Evolutionary conservation across 2,329 filamentous ascomycete species (phyloP), one percentile per base, ranked within the genome.

Genomic region (Aotearoamyces nothofagi): DNA sequence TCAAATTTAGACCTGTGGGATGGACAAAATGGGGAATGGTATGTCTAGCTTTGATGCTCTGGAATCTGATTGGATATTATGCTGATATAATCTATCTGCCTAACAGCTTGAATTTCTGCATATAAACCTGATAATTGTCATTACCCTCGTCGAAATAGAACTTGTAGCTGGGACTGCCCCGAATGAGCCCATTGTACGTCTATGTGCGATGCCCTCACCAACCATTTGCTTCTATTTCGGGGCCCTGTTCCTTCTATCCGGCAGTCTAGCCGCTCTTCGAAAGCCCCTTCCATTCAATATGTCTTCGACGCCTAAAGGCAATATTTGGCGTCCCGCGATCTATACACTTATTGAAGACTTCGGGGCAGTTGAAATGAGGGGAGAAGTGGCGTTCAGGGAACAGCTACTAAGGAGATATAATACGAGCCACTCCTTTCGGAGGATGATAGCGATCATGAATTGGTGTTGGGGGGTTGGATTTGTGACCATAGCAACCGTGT

Each of bases 381-480:
- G 42, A 25, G 40, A 40, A 22, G 30, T 44, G 3, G 30, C 34
- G 17, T 44, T 39, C 34, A 34, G 42, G 24, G 29, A 33, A 14
- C 35, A 42, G 9, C 26, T 41, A 7, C 39, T 40, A 31, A 41
- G 33, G 26, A 35, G 42, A 38, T 46, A 42, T 20, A 40, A 44
- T 24, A 32, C 39, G 16, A 45, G 41, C 27, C 34, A 38, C 12
- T 22, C 32, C 17, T 44, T 45, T 26, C 26, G 42, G 26, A 29
- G 35, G 4, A 44, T 44, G 41, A 32, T 45, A 10, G 27, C 42
- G 31, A 23, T 38, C 4, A 9, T 45, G 24, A 41, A 27, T 20
- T 45, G 39, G 41, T 35, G 32, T 27, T 49, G 57, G 57, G 37
- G 41, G 2, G 13, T 40, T 12, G 39, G 38, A 9, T 27, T 44